phyloP scores from a whole-genome alignment of 306 rosid genomes.

The Sesbania bispinosa region DNA sequence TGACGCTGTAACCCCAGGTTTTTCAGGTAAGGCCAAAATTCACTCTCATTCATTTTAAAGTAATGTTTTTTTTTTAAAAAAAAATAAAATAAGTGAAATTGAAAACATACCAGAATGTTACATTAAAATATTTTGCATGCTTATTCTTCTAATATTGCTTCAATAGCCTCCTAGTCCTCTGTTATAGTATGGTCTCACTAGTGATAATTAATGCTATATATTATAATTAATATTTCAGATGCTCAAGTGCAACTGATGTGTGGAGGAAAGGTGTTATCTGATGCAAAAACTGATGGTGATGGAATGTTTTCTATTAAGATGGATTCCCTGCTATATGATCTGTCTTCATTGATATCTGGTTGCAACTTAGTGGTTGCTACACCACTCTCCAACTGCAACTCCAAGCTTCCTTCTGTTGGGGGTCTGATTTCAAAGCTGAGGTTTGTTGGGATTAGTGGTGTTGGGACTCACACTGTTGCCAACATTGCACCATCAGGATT shows the following conservation, averaged over 20 bases:
- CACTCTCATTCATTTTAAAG: background rate
- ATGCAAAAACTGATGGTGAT: slow-evolving; percentile 14
- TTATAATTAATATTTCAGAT: slow-evolving; percentile 27
- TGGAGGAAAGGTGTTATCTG: slow-evolving; percentile 21
- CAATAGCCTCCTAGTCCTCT: background rate
- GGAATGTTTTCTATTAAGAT: slow-evolving; percentile 25
- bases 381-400: slow-evolving; percentile 33
- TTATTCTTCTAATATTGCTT: background rate
- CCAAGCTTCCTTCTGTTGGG: slow-evolving; percentile 33
- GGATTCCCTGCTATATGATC: slow-evolving; percentile 23
- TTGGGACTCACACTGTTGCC: slow-evolving; percentile 17
- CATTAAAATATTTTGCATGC: background rate
- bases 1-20: background rate
- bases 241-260: slow-evolving; percentile 33
- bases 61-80: too few species aligned
- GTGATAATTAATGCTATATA: background rate
- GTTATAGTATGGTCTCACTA: background rate
- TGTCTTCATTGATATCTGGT: slow-evolving; percentile 20
- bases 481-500: slow-evolving; percentile 33
- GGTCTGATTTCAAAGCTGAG: slow-evolving; percentile 20
- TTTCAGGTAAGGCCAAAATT: slow-evolving; percentile 27
- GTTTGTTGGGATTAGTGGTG: slow-evolving; percentile 8
- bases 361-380: slow-evolving; percentile 31
- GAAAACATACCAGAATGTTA: background rate
- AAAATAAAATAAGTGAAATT: too few species aligned